Evolutionary conservation across 1,284 basidiomycete species (phyloP).

Genomic region (Fomitopsis schrenkii): DNA sequence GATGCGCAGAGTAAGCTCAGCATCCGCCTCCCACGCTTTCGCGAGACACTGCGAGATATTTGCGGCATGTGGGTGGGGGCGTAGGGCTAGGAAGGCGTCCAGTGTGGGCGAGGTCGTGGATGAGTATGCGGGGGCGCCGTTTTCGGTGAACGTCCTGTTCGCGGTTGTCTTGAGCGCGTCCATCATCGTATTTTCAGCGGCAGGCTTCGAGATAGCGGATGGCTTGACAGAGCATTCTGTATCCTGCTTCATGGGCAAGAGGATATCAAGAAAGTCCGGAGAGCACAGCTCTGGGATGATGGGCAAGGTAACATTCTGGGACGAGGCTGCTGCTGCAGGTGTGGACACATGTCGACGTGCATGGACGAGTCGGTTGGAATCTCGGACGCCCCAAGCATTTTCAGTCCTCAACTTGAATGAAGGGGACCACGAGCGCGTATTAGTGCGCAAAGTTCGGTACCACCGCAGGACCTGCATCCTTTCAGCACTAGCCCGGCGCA

Average conservation of each 20-base stretch:
- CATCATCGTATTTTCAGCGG: slow-evolving; percentile 43
- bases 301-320: background rate
- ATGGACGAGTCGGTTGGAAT: too few species aligned
- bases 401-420: too few species aligned
- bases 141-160: slow-evolving; percentile 41
- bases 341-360: background rate
- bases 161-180: slow-evolving; percentile 39
- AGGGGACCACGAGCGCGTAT: too few species aligned
- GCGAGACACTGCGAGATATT: slow-evolving; percentile 32
- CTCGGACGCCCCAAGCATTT: too few species aligned
- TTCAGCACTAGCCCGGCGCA: too few species aligned
- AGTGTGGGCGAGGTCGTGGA: slow-evolving; percentile 46
- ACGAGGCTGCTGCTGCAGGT: background rate
- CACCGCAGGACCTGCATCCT: too few species aligned
- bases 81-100: slow-evolving; percentile 47
- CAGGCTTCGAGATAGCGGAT: background rate
- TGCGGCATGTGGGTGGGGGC: slow-evolving; percentile 15
- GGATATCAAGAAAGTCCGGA: slow-evolving; percentile 34
- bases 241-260: slow-evolving; percentile 33
- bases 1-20: slow-evolving; percentile 46
- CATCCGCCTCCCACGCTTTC: slow-evolving; percentile 50
- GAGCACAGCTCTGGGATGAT: background rate
- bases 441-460: too few species aligned
- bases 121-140: slow-evolving; percentile 40
- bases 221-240: background rate